Percentiles rank a stretch among this genome's conserved stretches.
Conservation (phyloP, 1,284 basidiomycete species). For the Malassezia brasiliensis region DNA sequence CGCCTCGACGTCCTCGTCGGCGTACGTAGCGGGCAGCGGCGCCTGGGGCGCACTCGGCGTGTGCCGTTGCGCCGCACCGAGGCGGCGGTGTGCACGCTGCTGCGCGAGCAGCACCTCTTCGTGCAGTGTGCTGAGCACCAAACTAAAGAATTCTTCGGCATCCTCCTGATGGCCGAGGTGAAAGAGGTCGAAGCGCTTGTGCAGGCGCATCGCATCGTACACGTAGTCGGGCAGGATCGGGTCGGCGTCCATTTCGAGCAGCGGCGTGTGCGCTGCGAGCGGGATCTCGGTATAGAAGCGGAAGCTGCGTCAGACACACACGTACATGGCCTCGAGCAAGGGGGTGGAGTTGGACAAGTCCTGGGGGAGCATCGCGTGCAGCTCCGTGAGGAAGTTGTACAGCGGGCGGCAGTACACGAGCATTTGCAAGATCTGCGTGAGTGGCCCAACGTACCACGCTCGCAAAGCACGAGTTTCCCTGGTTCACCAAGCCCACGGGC, state of each 20-base stretch:
- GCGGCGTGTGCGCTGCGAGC: constrained; percentile 14
- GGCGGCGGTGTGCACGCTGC: constrained; percentile 1
- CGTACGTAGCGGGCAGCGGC: constrained; percentile 10
- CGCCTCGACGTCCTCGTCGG: constrained; percentile 50
- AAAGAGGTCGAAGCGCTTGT: constrained; percentile 89
- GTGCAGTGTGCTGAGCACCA: constrained; percentile 87
- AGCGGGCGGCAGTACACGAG: constrained; percentile 82
- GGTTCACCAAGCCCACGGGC: constrained; percentile 81
- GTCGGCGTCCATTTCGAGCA: constrained; percentile 22
- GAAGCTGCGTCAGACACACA: constrained; percentile 53
- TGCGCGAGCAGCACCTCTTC: constrained; percentile 64
- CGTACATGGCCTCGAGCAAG: constrained; percentile 72
- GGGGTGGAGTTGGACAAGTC: constrained; percentile 58
- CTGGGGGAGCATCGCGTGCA: constrained; percentile 55
- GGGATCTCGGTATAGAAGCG: constrained; percentile 27
- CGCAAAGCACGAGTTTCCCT: constrained; percentile 95
- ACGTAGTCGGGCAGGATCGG: constrained; percentile 79
- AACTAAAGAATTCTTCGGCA: constrained; percentile 96
- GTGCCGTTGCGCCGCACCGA: neutral
- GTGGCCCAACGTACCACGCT: constrained; percentile 58
- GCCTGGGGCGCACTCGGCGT: neutral
- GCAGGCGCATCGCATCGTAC: constrained; percentile 92
- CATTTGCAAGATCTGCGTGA: constrained; percentile 64
- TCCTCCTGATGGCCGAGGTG: constrained; percentile 91
- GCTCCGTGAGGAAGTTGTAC: constrained; percentile 64